These are phyloP conservation scores for Trichoderma pleuroti DNA, from an alignment of 2,329 filamentous ascomycete genomes.

Conservation along the genomic window DNA sequence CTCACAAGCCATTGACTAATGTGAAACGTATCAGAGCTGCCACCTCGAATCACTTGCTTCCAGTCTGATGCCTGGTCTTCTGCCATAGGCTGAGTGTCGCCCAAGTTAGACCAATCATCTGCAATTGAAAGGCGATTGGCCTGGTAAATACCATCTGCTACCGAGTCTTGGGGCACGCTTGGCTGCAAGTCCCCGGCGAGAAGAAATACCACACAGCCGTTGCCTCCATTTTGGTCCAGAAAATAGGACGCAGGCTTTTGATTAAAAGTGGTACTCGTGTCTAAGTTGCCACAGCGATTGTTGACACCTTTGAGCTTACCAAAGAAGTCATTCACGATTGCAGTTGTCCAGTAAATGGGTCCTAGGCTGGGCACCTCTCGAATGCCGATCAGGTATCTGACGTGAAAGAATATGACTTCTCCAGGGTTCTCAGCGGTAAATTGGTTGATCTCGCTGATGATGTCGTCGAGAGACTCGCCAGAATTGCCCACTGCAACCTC, in stretches of 20 bases:
- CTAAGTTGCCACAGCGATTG: conserved; percentile 36
- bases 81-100: conserved; percentile 27
- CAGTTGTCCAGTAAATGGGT: conserved; percentile 34
- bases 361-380: conserved; percentile 32
- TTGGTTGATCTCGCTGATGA: conserved; percentile 42
- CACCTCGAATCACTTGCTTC: conserved; percentile 24
- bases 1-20: conserved; percentile 34
- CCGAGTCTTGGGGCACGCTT: conserved; percentile 24
- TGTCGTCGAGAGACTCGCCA: conserved; percentile 42
- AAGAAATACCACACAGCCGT: conserved; percentile 34
- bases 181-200: conserved; percentile 26
- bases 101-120: conserved; percentile 33
- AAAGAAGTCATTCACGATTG: conserved; percentile 43
- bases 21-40: conserved; percentile 26
- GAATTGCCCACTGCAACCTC: conserved; percentile 42
- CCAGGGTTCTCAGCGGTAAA: conserved; percentile 42
- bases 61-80: conserved; percentile 25
- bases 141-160: conserved; percentile 32
- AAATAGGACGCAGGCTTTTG: conserved; percentile 29
- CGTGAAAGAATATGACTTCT: conserved; percentile 45
- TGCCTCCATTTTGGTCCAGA: conserved; percentile 33
- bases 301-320: conserved; percentile 39
- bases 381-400: conserved; percentile 41
- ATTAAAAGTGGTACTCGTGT: conserved; percentile 25
- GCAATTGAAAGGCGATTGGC: conserved; percentile 24